Evolutionary conservation across 495 filamentous ascomycete species (phyloP).

Genomic region (Paragyromitra xinjiangensis): DNA sequence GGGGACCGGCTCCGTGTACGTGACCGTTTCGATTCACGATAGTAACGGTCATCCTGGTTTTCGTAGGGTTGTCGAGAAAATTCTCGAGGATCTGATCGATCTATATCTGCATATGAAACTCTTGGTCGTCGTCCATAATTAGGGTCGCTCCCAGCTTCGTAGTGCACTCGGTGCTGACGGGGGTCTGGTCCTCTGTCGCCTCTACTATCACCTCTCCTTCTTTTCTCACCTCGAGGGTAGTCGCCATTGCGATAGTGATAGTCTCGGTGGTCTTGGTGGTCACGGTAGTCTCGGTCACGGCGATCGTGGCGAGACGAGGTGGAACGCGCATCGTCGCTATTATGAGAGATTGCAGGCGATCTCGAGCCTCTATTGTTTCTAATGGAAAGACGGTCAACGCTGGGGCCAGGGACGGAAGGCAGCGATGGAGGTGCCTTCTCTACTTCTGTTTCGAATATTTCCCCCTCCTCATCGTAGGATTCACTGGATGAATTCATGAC

Average conservation of each 20-base stretch:
- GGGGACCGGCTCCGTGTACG: constrained; percentile 76
- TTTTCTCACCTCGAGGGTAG: constrained; percentile 55
- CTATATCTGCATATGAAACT: constrained; percentile 59
- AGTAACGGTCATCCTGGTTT: constrained; percentile 58
- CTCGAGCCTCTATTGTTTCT: constrained; percentile 62
- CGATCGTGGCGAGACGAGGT: constrained; percentile 75
- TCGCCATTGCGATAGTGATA: constrained; percentile 55
- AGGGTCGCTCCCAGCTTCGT: constrained; percentile 48
- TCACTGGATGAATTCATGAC: constrained; percentile 67
- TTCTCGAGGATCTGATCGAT: constrained; percentile 52
- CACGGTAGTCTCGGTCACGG: constrained; percentile 61
- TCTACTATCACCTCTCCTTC: constrained; percentile 52
- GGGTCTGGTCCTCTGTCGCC: constrained; percentile 52
- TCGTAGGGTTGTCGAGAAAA: constrained; percentile 38
- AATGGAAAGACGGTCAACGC: constrained; percentile 78
- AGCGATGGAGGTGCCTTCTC: constrained; percentile 76
- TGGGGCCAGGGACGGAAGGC: constrained; percentile 75
- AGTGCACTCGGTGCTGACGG: constrained; percentile 56
- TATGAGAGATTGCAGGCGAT: constrained; percentile 58
- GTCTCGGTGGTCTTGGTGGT: constrained; percentile 55
- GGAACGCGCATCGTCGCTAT: constrained; percentile 62
- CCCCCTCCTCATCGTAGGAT: constrained; percentile 71
- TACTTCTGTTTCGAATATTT: constrained; percentile 74
- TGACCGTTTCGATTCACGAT: constrained; percentile 68
- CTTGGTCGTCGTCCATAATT: constrained; percentile 46